Conservation (phyloP, 257 asterid genomes). For the Nicotiana noctiflora region DNA sequence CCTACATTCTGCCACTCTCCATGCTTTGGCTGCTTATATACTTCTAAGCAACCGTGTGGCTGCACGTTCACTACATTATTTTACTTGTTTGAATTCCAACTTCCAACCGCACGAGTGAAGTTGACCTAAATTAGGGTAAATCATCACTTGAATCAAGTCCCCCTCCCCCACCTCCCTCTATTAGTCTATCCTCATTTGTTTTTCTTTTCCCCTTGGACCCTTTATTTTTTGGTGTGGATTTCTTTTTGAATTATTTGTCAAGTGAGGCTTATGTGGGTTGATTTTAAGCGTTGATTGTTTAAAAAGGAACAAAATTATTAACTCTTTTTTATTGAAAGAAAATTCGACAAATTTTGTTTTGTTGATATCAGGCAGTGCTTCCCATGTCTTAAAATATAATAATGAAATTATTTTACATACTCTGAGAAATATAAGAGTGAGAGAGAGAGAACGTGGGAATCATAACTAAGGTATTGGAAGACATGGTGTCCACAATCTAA, state of each 20-base stretch:
- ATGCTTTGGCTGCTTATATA: neutral
- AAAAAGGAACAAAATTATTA: too few species aligned
- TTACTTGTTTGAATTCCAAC: neutral
- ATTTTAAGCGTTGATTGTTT: neutral
- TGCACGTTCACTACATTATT: neutral
- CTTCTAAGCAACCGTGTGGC: conserved; percentile 7
- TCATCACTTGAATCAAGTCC: neutral
- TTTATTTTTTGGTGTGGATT: neutral
- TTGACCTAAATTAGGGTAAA: neutral
- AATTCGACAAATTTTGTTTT: neutral
- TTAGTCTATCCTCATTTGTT: neutral
- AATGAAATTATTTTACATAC: neutral
- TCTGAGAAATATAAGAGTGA: neutral
- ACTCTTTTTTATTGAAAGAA: neutral
- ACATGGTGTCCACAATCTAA: conserved; percentile 4
- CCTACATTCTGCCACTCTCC: neutral
- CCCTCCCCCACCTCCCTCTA: too few species aligned
- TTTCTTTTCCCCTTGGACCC: neutral
- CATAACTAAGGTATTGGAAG: conserved; percentile 4
- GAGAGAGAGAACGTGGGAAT: conserved; percentile 11
- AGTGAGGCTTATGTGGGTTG: neutral
- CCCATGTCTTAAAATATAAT: neutral
- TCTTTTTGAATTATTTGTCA: neutral
- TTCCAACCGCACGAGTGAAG: neutral
- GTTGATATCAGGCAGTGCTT: neutral